Percentiles rank a stretch among this genome's conserved stretches.
These are phyloP conservation scores for Orobanche coerulescens DNA, from an alignment of 257 asterid species.

Conservation along the genomic window DNA sequence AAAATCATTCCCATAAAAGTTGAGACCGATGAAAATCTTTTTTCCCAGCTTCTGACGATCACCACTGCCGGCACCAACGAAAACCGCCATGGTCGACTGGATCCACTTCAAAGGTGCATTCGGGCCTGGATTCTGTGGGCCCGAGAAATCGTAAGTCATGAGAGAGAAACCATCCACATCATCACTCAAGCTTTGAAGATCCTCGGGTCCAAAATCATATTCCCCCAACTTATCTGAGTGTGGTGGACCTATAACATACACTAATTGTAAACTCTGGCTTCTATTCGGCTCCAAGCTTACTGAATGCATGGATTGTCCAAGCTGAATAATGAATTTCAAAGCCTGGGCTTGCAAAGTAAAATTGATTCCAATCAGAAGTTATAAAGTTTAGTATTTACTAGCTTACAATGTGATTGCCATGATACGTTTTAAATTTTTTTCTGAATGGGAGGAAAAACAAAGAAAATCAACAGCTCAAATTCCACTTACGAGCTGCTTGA, in stretches of 20 bases:
- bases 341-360: conserved; percentile 45
- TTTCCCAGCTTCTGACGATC: conserved; percentile 32
- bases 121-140: conserved; percentile 95
- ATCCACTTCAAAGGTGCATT: conserved; percentile 94
- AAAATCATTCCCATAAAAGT: conserved; percentile 88
- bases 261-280: conserved; percentile 44
- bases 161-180: conserved; percentile 88
- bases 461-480: conserved; percentile 16
- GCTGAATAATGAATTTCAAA: conserved; percentile 60
- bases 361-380: conserved; percentile 21
- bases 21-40: conserved; percentile 70
- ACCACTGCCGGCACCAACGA: conserved; percentile 33
- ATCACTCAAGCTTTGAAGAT: conserved; percentile 48
- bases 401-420: background rate
- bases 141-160: conserved; percentile 94
- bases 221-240: conserved; percentile 54
- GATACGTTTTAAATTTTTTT: background rate
- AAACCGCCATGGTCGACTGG: conserved; percentile 51
- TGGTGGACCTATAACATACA: conserved; percentile 89
- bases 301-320: conserved; percentile 83
- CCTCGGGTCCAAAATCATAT: conserved; percentile 78
- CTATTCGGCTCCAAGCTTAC: conserved; percentile 31
- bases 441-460: background rate
- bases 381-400: conserved; percentile 1
- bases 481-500: background rate